Base-by-base conservation (phyloP, 768 basidiomycete genomes). In the Kockovaella imperatae region DNA sequence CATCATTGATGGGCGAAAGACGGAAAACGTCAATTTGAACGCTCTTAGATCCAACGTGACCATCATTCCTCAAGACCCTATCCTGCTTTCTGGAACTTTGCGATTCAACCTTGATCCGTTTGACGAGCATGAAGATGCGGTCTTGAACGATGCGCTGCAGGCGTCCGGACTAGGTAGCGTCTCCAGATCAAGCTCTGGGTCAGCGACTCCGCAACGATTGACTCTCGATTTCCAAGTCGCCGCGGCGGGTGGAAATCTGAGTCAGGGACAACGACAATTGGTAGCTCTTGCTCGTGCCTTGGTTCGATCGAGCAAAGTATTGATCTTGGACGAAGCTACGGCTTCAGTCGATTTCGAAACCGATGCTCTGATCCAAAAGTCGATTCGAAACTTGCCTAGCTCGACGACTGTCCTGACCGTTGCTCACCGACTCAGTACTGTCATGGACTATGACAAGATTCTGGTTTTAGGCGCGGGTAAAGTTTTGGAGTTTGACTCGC, bases 401-500 rank as follows among this genome's bases (percentile, higher is more conserved):
- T 75, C 60, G 30, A 54, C 74, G 0, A 82, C 80, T 0, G 67
- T 82, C 17, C 69, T 82, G 25, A 81, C 79, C 15, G 75, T 83
- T 31, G 81, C 81, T 1, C 80, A 81, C 62, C 75, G 80, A 25
- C 49, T 72, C 3, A 47, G 58, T 1, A 81, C 77, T 5, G 77
- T 82, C 51, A 79, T 80, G 73, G 80, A 80, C 43, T 77, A 79
- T 3, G 80, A 82, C 60, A 78, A 78, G 55, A 78, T 82, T 36
- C 74, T 81, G 15, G 74, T 76, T 0, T 68, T 81, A n/a, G 82
- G 81, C 45, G 75, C 77, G 15, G 87, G 87, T 1, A 75, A 77
- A 47, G 75, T 90, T 35, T 68, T 80, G n/a, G 86, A 90, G 61
- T 87, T 80, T 65, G 87, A 83, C 47, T 74, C 78, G 7, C 87